A percentile compares a stretch with the other conserved stretches of the same genome.
phyloP scores from a whole-genome alignment of 345 rosid species.

The Microthlaspi erraticum region DNA sequence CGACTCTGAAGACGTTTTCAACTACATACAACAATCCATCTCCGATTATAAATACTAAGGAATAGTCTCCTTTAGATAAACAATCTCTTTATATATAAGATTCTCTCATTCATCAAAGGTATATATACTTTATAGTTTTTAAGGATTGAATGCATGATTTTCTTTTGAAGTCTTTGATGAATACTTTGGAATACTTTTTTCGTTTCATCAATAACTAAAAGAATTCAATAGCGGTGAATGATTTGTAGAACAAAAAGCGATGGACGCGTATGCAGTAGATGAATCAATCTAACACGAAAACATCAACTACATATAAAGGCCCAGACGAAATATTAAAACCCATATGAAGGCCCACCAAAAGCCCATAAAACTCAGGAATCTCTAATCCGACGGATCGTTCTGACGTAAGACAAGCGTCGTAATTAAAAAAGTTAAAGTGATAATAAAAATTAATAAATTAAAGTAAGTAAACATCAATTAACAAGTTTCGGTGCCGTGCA shows the following conservation, averaged over 20 bases:
- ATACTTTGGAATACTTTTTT: constrained; percentile 8
- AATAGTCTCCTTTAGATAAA: too few species aligned
- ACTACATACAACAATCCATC: background rate
- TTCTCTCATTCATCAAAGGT: background rate
- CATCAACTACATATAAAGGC: constrained; percentile 1
- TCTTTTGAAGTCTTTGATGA: background rate
- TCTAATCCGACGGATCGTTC: background rate
- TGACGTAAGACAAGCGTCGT: constrained; percentile 21
- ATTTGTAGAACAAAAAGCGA: constrained; percentile 9
- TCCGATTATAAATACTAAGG: background rate
- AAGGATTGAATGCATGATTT: constrained; percentile 16
- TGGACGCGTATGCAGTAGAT: background rate
- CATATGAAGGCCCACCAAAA: background rate
- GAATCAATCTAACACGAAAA: constrained; percentile 6
- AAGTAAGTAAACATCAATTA: constrained; percentile 3
- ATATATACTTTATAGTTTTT: background rate
- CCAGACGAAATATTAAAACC: background rate
- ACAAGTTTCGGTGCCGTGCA: constrained; percentile 40
- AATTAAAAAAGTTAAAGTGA: constrained; percentile 21
- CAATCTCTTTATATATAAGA: background rate
- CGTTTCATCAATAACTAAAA: background rate
- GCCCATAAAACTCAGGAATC: background rate
- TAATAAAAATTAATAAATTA: background rate
- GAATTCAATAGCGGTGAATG: constrained; percentile 14
- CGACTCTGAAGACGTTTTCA: constrained; percentile 10